phyloP scores from a whole-genome alignment of 2,329 filamentous ascomycete species.

The Botryotinia narcissicola region DNA sequence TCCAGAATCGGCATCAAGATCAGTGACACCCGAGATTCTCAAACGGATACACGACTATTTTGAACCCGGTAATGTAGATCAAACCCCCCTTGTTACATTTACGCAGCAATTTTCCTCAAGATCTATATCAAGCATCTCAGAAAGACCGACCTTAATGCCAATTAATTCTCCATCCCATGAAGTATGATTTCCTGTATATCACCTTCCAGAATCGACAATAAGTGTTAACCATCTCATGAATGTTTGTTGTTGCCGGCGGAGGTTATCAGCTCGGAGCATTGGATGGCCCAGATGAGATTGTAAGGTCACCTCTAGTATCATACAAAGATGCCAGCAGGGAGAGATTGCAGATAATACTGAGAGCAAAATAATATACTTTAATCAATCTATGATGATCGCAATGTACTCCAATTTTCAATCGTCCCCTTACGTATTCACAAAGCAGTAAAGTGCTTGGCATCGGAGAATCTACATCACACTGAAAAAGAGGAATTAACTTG shows the following conservation, averaged over 20 bases:
- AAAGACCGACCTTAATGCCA: fast-evolving
- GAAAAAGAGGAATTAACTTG: too few relatives aligned
- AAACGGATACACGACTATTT: background rate
- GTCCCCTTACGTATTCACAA: background rate
- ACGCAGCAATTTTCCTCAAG: background rate
- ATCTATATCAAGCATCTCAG: background rate
- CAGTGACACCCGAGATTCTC: too few relatives aligned
- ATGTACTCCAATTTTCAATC: background rate
- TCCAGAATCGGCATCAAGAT: background rate
- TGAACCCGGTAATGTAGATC: background rate
- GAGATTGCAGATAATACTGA: background rate
- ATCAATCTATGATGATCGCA: background rate
- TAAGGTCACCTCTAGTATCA: background rate
- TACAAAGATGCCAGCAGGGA: background rate
- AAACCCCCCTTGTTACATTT: background rate
- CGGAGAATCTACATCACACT: background rate
- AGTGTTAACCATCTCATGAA: background rate
- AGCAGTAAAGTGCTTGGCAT: background rate
- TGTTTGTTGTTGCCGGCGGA: background rate
- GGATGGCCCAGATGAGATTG: background rate
- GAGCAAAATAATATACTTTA: background rate
- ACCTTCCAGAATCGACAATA: background rate
- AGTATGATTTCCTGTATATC: too few relatives aligned
- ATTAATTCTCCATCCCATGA: background rate
- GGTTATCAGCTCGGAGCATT: background rate